These are phyloP conservation scores for Metschnikowia aberdeeniae DNA, from an alignment of 805 yeast species.

Conservation along the genomic window DNA sequence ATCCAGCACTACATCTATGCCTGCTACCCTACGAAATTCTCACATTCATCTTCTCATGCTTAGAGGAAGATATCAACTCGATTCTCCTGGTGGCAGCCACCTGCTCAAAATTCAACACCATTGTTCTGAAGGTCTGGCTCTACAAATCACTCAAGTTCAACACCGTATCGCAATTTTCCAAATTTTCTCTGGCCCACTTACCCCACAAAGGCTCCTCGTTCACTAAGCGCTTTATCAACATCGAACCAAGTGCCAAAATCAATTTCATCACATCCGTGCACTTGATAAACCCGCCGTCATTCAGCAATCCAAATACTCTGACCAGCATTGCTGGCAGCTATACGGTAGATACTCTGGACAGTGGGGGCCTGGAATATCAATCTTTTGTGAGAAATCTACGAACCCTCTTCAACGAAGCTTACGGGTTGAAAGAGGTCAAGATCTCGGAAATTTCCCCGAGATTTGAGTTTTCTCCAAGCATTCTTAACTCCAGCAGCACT, in stretches of 20 bases:
- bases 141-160: constrained; percentile 32
- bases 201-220: constrained; percentile 20
- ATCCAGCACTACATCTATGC: constrained; percentile 30
- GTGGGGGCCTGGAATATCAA: constrained; percentile 19
- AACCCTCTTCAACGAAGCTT: constrained; percentile 41
- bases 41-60: constrained; percentile 27
- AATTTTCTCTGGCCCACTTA: constrained; percentile 33
- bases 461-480: constrained; percentile 35
- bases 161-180: constrained; percentile 26
- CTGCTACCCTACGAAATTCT: constrained; percentile 45
- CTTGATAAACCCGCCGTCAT: constrained; percentile 33
- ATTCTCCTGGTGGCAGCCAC: constrained; percentile 23
- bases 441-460: constrained; percentile 48
- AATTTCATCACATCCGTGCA: constrained; percentile 27
- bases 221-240: constrained; percentile 20
- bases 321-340: constrained; percentile 37
- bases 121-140: constrained; percentile 35
- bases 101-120: constrained; percentile 33
- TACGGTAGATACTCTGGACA: constrained; percentile 24
- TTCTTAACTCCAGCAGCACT: constrained; percentile 7
- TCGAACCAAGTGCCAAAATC: constrained; percentile 28
- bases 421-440: constrained; percentile 39
- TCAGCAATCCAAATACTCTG: constrained; percentile 18
- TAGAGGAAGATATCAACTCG: constrained; percentile 17
- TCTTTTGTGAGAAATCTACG: constrained; percentile 24